phyloP scores from a whole-genome alignment of 768 basidiomycete genomes.

The Daedalea quercina region DNA sequence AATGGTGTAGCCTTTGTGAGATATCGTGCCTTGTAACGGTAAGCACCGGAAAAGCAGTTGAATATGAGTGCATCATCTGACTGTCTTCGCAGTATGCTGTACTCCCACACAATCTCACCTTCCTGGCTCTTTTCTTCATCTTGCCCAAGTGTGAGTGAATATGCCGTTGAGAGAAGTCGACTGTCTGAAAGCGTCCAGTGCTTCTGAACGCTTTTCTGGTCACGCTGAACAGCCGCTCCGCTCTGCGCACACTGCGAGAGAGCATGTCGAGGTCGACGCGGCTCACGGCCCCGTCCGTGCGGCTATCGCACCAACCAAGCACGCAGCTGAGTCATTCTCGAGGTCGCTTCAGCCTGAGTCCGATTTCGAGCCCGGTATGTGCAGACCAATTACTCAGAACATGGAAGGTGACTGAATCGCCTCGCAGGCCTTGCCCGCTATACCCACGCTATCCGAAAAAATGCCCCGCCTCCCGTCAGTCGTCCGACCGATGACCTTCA shows the following conservation, averaged over 20 bases:
- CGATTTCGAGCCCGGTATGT: background rate
- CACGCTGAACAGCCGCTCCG: slow-evolving; percentile 7
- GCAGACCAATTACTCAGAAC: too few species aligned
- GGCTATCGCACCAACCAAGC: background rate
- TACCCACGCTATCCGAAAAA: background rate
- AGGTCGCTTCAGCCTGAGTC: background rate
- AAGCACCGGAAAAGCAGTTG: too few species aligned
- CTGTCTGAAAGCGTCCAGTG: slow-evolving; percentile 2
- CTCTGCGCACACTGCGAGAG: background rate
- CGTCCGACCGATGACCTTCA: background rate
- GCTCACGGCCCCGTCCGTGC: background rate
- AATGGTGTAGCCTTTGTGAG: slow-evolving; percentile 15
- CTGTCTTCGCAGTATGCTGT: slow-evolving; percentile 15
- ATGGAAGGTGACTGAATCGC: too few species aligned
- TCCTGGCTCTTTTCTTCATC: slow-evolving; percentile 19
- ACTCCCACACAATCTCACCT: slow-evolving; percentile 19
- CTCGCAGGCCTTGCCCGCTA: too few species aligned
- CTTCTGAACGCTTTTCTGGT: slow-evolving; percentile 15
- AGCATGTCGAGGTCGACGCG: background rate
- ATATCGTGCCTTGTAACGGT: slow-evolving; percentile 16
- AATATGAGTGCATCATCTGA: slow-evolving; percentile 8
- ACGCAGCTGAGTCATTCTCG: background rate
- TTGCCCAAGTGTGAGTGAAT: slow-evolving; percentile 18
- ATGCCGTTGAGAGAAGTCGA: background rate
- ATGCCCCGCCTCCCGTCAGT: background rate